Evolutionary conservation across 257 asterid genomes (phyloP).

Genomic region (Catharanthus roseus): DNA sequence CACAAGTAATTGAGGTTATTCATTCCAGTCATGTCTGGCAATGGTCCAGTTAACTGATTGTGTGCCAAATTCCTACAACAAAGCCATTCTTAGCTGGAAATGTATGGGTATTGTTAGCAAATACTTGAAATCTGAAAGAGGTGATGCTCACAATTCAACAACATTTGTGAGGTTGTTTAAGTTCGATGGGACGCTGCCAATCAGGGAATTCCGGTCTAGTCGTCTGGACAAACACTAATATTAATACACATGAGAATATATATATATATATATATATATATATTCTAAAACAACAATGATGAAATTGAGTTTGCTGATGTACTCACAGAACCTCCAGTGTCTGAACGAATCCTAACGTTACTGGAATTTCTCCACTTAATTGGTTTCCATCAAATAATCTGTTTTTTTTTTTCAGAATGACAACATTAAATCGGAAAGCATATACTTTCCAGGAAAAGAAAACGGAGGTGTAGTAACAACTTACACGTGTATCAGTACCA

Average conservation of each 20-base stretch:
- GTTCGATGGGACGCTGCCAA: conserved; percentile 49
- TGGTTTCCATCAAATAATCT: conserved; percentile 76
- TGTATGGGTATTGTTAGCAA: neutral
- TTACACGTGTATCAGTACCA: conserved; percentile 82
- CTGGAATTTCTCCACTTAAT: conserved; percentile 68
- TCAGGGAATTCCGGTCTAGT: conserved; percentile 70
- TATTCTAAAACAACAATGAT: neutral
- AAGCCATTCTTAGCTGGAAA: neutral
- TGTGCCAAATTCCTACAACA: conserved; percentile 70
- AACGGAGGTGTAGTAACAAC: conserved; percentile 21
- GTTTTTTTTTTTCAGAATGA: conserved; percentile 10
- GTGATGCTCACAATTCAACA: conserved; percentile 59
- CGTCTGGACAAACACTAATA: conserved; percentile 41
- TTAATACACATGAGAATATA: neutral
- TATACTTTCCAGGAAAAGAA: neutral
- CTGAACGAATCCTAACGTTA: conserved; percentile 61
- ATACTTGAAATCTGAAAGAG: conserved; percentile 12
- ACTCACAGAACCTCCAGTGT: conserved; percentile 96
- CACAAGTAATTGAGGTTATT: conserved; percentile 74
- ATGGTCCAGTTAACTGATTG: conserved; percentile 59
- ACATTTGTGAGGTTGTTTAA: conserved; percentile 69
- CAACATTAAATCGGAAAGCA: neutral
- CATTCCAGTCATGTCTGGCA: conserved; percentile 80
- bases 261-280: neutral
- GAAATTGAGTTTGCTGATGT: conserved; percentile 16